A percentile compares a stretch with the other conserved stretches of the same genome.
These are phyloP conservation scores for Mycosphaerella sp. DNA, from an alignment of 2,329 filamentous ascomycete genomes.

Conservation along the genomic window DNA sequence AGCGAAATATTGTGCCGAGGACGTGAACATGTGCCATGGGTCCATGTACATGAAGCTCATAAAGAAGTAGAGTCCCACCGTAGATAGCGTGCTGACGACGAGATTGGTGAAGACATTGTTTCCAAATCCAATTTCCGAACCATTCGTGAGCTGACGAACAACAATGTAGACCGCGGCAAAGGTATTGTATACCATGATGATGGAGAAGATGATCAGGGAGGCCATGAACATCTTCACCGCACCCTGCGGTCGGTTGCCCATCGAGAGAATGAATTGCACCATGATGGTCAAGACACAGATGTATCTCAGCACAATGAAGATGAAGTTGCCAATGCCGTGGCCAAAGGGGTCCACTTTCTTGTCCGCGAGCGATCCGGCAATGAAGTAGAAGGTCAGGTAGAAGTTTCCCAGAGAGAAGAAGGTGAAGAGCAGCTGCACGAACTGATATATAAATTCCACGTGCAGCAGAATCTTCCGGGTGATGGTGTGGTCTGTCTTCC, in stretches of 20 bases:
- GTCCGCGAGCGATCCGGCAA: slow-evolving; percentile 83
- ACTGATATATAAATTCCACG: slow-evolving; percentile 92
- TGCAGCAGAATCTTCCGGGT: slow-evolving; percentile 85
- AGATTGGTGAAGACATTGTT: slow-evolving; percentile 94
- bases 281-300: slow-evolving; percentile 79
- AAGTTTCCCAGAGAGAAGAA: slow-evolving; percentile 98
- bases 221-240: slow-evolving; percentile 83
- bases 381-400: slow-evolving; percentile 98
- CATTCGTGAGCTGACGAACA: slow-evolving; percentile 60
- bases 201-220: slow-evolving; percentile 79
- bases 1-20: slow-evolving; percentile 82
- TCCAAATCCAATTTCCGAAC: slow-evolving; percentile 53
- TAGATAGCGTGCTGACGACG: slow-evolving; percentile 81
- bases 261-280: slow-evolving; percentile 91
- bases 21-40: slow-evolving; percentile 99
- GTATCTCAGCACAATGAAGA: slow-evolving; percentile 84
- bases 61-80: slow-evolving; percentile 87
- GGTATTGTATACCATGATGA: slow-evolving; percentile 95
- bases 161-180: slow-evolving; percentile 89
- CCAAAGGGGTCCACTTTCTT: slow-evolving; percentile 80
- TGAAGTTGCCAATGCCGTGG: slow-evolving; percentile 71
- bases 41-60: slow-evolving; percentile 97
- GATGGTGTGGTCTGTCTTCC: slow-evolving; percentile 85
- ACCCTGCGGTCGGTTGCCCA: slow-evolving; percentile 93
- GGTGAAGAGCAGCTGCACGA: slow-evolving; percentile 86